Evolutionary conservation across 345 rosid species (phyloP), one percentile per base, ranked within the genome.

Genomic region (Trapa bicornis): DNA sequence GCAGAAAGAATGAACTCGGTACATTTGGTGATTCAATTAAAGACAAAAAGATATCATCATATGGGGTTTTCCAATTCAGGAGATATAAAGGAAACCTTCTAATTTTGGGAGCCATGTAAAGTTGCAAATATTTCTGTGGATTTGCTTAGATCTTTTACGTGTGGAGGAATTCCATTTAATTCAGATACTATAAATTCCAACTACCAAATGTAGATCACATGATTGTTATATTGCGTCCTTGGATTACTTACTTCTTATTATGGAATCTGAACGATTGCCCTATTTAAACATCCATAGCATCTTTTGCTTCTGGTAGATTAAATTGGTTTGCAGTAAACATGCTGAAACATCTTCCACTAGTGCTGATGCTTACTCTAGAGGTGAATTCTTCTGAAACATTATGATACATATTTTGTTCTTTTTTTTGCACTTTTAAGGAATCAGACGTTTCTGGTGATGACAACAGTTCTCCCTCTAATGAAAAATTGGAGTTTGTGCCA

Each of bases 381-480:
- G 22, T 4, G 15, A 58, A 9, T 32, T 35, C 2, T 58, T 58
- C 15, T 32, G 12, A 22, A 57, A 12, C 36, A 57, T 29, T 58
- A 47, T 16, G 32, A 37, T 36, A 72, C 63, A 14, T 48, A 29
- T 65, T 35, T 32, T 32, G 6, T 72, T 71, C 65, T 54, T 37
- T n/a, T 65, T 41, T 39, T 69, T 66, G 48, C 60, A 66, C 72
- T 64, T 76, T 42, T 58, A 78, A 92, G 98, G 91, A 87, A 69
- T 52, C 78, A 61, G 91, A 89, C 80, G 88, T 76, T 71, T 84
- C 81, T 52, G 67, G 67, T 60, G 74, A 79, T 67, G 84, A 80
- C 29, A 77, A 68, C 48, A 83, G 80, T 70, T 77, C 87, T 65
- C 70, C 79, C 60, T 73, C 80, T 62, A 88, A 81, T 68, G 96